Percentiles rank a stretch among this genome's conserved stretches.
Conservation (phyloP, 2,329 filamentous ascomycete species). For the Aschersonia sp. region DNA sequence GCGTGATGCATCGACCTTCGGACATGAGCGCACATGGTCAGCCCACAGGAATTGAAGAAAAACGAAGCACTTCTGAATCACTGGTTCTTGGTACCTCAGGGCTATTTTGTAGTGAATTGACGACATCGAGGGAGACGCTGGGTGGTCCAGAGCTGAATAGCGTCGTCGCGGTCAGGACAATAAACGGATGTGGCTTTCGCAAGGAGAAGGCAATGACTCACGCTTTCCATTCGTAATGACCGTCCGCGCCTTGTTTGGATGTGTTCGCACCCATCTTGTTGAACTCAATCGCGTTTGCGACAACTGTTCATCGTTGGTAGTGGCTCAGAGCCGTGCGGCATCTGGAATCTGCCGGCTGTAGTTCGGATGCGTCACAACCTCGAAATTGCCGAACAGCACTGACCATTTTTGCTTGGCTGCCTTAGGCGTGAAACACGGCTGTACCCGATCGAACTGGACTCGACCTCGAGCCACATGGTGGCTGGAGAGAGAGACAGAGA, state of each 20-base stretch:
- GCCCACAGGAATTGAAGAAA: too few relatives aligned
- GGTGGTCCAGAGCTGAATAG: constrained; percentile 25
- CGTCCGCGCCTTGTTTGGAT: constrained; percentile 30
- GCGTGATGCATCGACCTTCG: constrained; percentile 68
- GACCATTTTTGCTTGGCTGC: background rate
- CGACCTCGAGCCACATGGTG: constrained; percentile 2
- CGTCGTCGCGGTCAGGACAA: too few relatives aligned
- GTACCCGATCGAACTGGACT: background rate
- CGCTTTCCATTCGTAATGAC: constrained; percentile 37
- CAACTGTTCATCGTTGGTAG: constrained; percentile 10
- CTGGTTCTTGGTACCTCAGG: constrained; percentile 50
- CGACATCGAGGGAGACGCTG: constrained; percentile 61
- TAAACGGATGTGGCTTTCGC: background rate
- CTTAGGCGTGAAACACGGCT: constrained; percentile 8
- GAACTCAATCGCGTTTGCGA: constrained; percentile 19
- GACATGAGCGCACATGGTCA: background rate
- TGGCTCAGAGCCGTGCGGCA: constrained; percentile 6
- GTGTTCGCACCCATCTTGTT: constrained; percentile 40
- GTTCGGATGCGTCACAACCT: constrained; percentile 14
- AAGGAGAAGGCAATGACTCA: constrained; percentile 19
- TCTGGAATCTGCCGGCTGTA: constrained; percentile 16
- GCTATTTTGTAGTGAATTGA: constrained; percentile 71
- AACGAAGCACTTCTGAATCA: too few relatives aligned
- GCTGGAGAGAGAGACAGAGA: background rate
- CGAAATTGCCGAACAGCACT: too few relatives aligned